phyloP scores from a whole-genome alignment of 352 stramenopile genomes.

The Pythium dissotocum region DNA sequence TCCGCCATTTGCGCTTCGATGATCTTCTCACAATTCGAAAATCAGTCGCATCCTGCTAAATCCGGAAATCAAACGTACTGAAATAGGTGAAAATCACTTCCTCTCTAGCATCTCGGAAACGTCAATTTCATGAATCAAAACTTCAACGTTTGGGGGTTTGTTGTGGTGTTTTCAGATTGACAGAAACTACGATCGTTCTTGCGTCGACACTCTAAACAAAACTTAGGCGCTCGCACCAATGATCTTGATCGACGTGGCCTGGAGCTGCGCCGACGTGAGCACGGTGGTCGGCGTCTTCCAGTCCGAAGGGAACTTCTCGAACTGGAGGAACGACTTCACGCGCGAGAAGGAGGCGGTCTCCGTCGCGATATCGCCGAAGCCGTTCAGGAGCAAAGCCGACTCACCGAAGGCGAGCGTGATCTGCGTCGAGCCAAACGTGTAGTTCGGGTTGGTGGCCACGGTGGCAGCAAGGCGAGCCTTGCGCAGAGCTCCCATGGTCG shows the following conservation, averaged over 20 bases:
- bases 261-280: constrained; percentile 5
- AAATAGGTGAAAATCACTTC: background rate
- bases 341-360: constrained; percentile 1
- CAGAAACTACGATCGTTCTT: background rate
- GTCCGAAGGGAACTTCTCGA: constrained; percentile 12
- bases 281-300: background rate
- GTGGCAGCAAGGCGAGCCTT: constrained; percentile 1
- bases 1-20: constrained; percentile 3
- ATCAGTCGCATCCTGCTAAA: background rate
- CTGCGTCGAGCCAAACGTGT: constrained; percentile 4
- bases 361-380: constrained; percentile 12
- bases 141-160: background rate
- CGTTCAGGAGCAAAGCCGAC: constrained; percentile 3
- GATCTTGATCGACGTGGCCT: constrained; percentile 3
- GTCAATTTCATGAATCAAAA: background rate
- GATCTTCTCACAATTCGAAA: constrained; percentile 5
- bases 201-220: background rate
- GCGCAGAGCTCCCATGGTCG: constrained; percentile 6
- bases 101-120: too few relatives aligned
- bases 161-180: background rate
- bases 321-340: constrained; percentile 10
- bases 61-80: background rate
- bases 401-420: constrained; percentile 12
- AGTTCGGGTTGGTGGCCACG: background rate
- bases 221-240: background rate